phyloP scores from a whole-genome alignment of 2,329 filamentous ascomycete genomes.

The Penicillium hesseltinei region DNA sequence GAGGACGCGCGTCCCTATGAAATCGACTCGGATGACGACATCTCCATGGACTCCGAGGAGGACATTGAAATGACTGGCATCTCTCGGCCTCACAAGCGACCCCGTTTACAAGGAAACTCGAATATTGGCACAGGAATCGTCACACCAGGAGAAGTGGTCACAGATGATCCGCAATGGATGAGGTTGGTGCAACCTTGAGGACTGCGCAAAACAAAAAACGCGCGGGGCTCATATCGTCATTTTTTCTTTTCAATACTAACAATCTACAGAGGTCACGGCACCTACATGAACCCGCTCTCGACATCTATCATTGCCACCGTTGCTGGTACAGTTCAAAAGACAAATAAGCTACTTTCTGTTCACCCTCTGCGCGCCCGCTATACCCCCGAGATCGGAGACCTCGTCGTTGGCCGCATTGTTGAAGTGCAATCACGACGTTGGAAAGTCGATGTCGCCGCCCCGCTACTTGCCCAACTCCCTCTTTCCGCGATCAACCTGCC shows the following conservation, averaged over 20 bases:
- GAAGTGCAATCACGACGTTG: constrained; percentile 92
- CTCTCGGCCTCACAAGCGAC: constrained; percentile 40
- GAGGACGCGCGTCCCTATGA: constrained; percentile 33
- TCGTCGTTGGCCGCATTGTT: constrained; percentile 89
- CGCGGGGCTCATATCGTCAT: constrained; percentile 1
- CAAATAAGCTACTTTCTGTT: constrained; percentile 94
- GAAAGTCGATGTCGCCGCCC: constrained; percentile 90
- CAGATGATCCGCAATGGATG: constrained; percentile 96
- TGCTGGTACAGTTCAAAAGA: constrained; percentile 84
- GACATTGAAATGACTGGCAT: constrained; percentile 32
- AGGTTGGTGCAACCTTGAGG: constrained; percentile 33
- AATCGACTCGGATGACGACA: constrained; percentile 49
- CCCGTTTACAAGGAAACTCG: constrained; percentile 27
- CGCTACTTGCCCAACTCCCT: constrained; percentile 79
- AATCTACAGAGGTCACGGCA: constrained; percentile 76
- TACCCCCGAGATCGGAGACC: constrained; percentile 91
- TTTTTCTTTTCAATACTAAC: constrained; percentile 10
- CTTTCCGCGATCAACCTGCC: constrained; percentile 91
- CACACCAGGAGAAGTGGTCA: constrained; percentile 85
- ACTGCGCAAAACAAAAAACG: neutral
- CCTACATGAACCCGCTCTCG: constrained; percentile 63
- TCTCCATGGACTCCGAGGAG: constrained; percentile 49
- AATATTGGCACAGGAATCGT: constrained; percentile 58
- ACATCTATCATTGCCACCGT: constrained; percentile 82
- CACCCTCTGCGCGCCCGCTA: constrained; percentile 88